Conservation (phyloP, 1,284 basidiomycete species). For the Sporisorium iseilematis-ciliati region DNA sequence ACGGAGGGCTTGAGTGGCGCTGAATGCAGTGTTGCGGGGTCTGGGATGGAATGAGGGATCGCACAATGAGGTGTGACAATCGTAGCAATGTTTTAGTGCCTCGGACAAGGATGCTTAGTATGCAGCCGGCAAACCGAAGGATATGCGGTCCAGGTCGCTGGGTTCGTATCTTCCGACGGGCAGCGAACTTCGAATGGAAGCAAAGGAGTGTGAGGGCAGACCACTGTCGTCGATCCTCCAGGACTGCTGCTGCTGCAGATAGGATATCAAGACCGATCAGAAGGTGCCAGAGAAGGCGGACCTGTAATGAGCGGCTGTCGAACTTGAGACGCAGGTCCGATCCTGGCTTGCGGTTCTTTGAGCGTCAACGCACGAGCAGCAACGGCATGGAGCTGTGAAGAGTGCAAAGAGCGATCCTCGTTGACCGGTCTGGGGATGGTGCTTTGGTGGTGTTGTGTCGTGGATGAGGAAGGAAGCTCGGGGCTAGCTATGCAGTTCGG, state of each 20-base stretch:
- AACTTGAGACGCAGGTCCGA: conserved; percentile 25
- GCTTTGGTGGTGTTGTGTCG: not conserved
- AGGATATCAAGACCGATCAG: not conserved
- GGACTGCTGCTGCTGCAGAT: not conserved
- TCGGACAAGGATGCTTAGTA: conserved; percentile 30
- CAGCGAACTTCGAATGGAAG: not conserved
- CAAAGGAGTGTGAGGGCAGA: no score
- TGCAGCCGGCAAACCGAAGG: conserved; percentile 33
- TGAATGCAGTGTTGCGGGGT: conserved; percentile 16
- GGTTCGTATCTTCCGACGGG: conserved; percentile 11
- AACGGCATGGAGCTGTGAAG: not conserved
- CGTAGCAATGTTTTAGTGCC: conserved; percentile 5
- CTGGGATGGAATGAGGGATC: not conserved
- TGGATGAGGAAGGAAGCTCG: conserved; percentile 23
- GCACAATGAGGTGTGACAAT: conserved; percentile 1
- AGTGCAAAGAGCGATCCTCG: not conserved
- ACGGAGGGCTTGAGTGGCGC: not conserved
- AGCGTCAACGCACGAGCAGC: conserved; percentile 1
- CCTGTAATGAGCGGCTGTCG: conserved; percentile 1
- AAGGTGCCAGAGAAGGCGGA: conserved; percentile 21
- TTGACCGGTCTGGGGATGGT: conserved; percentile 5
- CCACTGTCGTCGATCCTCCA: not conserved
- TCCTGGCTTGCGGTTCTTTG: conserved; percentile 7
- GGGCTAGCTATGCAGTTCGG: conserved; percentile 40
- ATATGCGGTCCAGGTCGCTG: conserved; percentile 18